These are phyloP conservation scores for Botryotinia narcissicola DNA, from an alignment of 2,329 filamentous ascomycete species.

Conservation along the genomic window DNA sequence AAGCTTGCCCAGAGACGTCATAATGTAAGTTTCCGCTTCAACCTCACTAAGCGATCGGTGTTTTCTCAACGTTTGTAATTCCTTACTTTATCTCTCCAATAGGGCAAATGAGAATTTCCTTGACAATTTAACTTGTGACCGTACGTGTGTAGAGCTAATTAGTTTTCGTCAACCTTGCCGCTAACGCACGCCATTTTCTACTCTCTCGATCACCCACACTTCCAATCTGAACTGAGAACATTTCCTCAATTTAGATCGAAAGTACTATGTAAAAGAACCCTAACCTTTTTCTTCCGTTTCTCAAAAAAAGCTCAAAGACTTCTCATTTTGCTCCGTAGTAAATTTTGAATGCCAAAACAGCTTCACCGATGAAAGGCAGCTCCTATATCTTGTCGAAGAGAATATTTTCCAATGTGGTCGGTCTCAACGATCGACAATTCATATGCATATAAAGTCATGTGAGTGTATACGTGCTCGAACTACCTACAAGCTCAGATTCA, in stretches of 20 bases:
- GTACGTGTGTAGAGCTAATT: not conserved
- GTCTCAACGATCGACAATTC: rapidly evolving
- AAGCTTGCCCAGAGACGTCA: too few relatives aligned
- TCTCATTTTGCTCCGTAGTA: rapidly evolving
- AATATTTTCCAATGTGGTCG: not conserved
- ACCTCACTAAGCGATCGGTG: not conserved
- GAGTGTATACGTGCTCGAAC: not conserved
- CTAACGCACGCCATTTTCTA: not conserved
- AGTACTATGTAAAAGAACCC: not conserved
- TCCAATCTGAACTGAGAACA: not conserved
- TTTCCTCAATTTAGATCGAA: too few relatives aligned
- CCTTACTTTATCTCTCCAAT: not conserved
- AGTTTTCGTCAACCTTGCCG: not conserved
- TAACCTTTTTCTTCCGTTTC: not conserved
- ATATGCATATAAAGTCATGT: not conserved
- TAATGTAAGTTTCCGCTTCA: not conserved
- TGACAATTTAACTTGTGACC: not conserved
- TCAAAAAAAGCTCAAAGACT: too few relatives aligned
- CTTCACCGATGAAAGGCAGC: not conserved
- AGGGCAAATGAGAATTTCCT: not conserved
- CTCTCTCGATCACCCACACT: not conserved
- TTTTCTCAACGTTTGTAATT: too few relatives aligned
- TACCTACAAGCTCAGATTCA: too few relatives aligned
- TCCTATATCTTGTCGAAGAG: not conserved
- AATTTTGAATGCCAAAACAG: not conserved